Evolutionary conservation across 1,139 yeast species (phyloP).

Genomic region (Suhomyces taliae): DNA sequence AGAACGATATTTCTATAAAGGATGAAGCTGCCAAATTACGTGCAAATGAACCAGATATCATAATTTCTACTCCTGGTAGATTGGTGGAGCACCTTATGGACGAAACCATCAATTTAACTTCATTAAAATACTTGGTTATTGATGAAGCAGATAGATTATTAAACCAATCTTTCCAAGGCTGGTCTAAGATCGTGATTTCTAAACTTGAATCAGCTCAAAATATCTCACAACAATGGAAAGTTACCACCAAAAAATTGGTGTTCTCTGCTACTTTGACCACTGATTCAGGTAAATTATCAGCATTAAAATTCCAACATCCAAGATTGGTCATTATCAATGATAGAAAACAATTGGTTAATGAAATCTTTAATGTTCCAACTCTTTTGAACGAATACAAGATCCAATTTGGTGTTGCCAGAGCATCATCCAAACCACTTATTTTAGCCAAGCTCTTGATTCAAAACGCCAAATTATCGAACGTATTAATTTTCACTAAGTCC

Average conservation of each 20-base stretch:
- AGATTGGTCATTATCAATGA: slow-evolving; percentile 71
- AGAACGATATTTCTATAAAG: slow-evolving; percentile 56
- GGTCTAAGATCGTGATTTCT: slow-evolving; percentile 72
- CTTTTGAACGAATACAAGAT: slow-evolving; percentile 53
- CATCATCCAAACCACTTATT: slow-evolving; percentile 71
- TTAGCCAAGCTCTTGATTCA: slow-evolving; percentile 54
- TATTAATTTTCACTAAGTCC: slow-evolving; percentile 75
- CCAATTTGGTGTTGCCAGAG: slow-evolving; percentile 54
- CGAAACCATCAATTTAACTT: slow-evolving; percentile 40
- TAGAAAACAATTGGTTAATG: slow-evolving; percentile 47
- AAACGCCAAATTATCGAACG: slow-evolving; percentile 33
- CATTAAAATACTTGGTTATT: slow-evolving; percentile 69
- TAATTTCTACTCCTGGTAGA: slow-evolving; percentile 91
- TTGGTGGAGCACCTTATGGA: slow-evolving; percentile 77
- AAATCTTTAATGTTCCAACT: slow-evolving; percentile 56
- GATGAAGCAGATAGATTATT: slow-evolving; percentile 95
- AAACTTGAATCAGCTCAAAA: slow-evolving; percentile 38
- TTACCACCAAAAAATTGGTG: slow-evolving; percentile 56
- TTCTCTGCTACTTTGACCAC: slow-evolving; percentile 94
- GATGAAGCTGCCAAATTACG: slow-evolving; percentile 61
- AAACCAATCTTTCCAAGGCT: slow-evolving; percentile 89
- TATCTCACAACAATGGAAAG: slow-evolving; percentile 26
- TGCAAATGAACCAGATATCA: slow-evolving; percentile 64
- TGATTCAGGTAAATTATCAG: slow-evolving; percentile 82
- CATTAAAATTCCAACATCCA: slow-evolving; percentile 67